Conservation (phyloP, 2,329 filamentous ascomycete genomes). For the Microdochium nivale region DNA sequence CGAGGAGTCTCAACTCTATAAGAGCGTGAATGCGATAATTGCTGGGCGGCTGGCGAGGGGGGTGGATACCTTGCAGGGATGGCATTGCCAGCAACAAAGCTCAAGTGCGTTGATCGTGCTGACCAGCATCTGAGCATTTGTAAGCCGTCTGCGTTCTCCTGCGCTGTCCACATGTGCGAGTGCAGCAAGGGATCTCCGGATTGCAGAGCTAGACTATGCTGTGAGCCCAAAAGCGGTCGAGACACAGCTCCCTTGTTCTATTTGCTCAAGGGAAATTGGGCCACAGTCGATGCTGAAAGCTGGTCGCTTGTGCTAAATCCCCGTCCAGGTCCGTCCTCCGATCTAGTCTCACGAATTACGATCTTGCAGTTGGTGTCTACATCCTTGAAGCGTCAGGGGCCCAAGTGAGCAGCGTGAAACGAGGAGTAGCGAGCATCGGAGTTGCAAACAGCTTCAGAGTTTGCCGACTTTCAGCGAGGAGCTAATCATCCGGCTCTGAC, state of each 20-base stretch:
- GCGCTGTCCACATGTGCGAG: not conserved
- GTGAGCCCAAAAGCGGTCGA: not conserved
- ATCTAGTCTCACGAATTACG: not conserved
- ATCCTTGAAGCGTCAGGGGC: not conserved
- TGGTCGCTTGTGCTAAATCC: not conserved
- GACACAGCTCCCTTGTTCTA: not conserved
- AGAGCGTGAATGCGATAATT: not conserved
- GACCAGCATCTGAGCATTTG: not conserved
- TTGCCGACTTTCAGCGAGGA: not conserved
- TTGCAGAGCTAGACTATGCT: not conserved
- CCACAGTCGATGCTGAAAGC: not conserved
- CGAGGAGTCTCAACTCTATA: not conserved
- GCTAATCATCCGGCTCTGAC: not conserved
- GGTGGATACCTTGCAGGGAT: not conserved
- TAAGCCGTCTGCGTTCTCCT: not conserved
- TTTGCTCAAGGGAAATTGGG: not conserved
- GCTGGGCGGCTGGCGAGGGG: not conserved
- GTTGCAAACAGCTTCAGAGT: not conserved
- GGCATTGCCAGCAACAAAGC: not conserved
- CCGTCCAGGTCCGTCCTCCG: not conserved
- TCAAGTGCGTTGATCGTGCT: not conserved
- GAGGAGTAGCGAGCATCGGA: not conserved
- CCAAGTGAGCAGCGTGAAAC: not conserved
- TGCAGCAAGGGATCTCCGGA: not conserved
- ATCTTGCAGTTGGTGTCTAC: not conserved